Conservation (phyloP, 73 alveolate species). For the Tetrahymena malaccensis region DNA sequence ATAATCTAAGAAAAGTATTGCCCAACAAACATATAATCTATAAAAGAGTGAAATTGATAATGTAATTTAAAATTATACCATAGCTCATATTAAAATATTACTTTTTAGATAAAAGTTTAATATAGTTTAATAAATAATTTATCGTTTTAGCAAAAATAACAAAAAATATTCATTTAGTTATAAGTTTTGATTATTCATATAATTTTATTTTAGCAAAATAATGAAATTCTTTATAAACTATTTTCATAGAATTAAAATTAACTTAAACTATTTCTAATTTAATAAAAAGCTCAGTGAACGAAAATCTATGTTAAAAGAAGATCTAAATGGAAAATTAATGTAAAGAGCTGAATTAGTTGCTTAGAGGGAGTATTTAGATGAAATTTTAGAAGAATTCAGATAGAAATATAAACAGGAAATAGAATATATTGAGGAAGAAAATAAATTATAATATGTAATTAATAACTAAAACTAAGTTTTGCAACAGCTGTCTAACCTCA, state of each 20-base stretch:
- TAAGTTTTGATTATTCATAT: no score
- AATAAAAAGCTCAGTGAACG: conserved; percentile 15
- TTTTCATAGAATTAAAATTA: not conserved
- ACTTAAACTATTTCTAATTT: not conserved
- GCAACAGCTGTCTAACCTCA: not conserved
- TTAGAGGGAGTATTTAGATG: conserved; percentile 52
- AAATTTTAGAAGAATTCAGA: conserved; percentile 34
- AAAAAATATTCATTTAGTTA: no score
- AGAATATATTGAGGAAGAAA: not conserved
- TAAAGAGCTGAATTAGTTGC: conserved; percentile 63
- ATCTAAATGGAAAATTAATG: conserved; percentile 45
- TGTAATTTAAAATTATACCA: not conserved
- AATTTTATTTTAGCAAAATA: no score
- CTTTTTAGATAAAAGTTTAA: no score
- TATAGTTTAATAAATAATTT: no score
- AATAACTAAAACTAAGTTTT: not conserved
- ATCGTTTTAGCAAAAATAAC: no score
- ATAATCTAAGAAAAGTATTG: not conserved
- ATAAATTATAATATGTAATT: not conserved
- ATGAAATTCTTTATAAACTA: not conserved
- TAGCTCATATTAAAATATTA: no score
- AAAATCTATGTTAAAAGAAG: conserved; percentile 45
- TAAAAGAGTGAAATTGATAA: not conserved
- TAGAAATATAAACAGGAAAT: not conserved
- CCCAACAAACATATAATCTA: not conserved